Evolutionary conservation across 176 grass and related monocot species (phyloP).

Genomic region (Paspalum vaginatum): DNA sequence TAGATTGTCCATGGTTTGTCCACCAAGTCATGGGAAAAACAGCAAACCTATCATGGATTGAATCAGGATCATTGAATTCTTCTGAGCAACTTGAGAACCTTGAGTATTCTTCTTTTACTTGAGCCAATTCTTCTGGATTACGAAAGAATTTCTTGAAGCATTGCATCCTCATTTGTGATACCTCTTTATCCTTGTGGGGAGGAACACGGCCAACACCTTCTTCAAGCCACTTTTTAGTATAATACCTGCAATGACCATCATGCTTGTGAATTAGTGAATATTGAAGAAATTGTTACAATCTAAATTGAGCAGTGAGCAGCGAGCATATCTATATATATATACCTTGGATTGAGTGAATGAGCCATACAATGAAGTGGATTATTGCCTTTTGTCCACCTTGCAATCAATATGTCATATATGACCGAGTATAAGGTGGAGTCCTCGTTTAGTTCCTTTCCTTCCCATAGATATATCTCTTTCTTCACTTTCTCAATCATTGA

Average conservation of each 20-base stretch:
- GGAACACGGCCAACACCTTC: background rate
- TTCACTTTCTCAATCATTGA: background rate
- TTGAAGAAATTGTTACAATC: too few relatives aligned
- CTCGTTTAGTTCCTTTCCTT: background rate
- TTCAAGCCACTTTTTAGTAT: background rate
- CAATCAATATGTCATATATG: background rate
- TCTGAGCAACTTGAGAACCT: background rate
- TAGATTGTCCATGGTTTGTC: too few relatives aligned
- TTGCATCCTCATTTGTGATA: background rate
- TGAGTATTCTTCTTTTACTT: background rate
- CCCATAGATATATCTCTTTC: background rate
- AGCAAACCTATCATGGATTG: too few relatives aligned
- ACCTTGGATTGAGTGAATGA: background rate
- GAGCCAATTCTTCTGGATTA: background rate
- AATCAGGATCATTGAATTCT: too few relatives aligned
- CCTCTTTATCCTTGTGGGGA: background rate
- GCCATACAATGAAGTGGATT: conserved; percentile 24
- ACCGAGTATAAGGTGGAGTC: background rate
- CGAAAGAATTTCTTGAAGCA: background rate
- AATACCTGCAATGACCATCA: background rate
- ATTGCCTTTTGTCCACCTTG: conserved; percentile 3
- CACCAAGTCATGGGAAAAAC: too few relatives aligned
- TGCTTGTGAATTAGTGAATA: too few relatives aligned
- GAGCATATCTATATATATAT: too few relatives aligned
- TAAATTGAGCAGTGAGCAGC: too few relatives aligned